Evolutionary conservation across 169 alveolate species (phyloP).

Genomic region (Blepharisma undulans): DNA sequence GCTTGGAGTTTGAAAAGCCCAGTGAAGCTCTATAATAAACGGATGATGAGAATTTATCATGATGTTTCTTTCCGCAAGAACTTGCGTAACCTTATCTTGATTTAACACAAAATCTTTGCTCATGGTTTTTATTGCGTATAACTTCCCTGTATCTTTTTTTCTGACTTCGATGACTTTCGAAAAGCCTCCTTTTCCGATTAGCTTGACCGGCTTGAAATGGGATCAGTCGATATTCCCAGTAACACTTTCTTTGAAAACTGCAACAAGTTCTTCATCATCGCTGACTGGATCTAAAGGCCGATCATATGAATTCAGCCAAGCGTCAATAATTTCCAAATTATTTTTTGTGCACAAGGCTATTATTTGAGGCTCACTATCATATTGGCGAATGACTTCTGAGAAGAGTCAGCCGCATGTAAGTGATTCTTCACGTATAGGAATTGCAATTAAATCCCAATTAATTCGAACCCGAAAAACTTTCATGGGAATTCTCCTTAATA

Average conservation of each 20-base stretch:
- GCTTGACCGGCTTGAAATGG: constrained; percentile 9
- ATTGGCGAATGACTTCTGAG: constrained; percentile 18
- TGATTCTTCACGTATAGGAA: not conserved
- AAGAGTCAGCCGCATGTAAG: constrained; percentile 43
- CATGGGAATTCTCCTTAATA: not conserved
- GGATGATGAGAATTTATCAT: constrained; percentile 69
- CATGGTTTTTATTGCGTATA: constrained; percentile 80
- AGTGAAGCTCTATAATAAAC: constrained; percentile 74
- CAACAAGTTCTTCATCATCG: not conserved
- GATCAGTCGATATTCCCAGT: not conserved
- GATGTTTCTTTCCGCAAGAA: constrained; percentile 78
- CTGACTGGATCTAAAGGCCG: not conserved
- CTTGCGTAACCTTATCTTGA: constrained; percentile 64
- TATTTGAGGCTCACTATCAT: not conserved
- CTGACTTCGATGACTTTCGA: constrained; percentile 62
- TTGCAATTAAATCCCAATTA: not conserved
- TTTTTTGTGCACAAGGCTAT: not conserved
- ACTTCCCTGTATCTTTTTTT: constrained; percentile 69
- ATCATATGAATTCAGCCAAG: not conserved
- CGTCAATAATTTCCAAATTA: constrained; percentile 25
- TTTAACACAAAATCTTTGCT: constrained; percentile 65
- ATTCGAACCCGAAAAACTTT: not conserved
- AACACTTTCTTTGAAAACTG: not conserved
- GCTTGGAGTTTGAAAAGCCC: constrained; percentile 72
- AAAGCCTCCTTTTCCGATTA: constrained; percentile 40